Evolutionary conservation across 176 grass and related monocot genomes (phyloP).

Genomic region (Aechmea fasciata): DNA sequence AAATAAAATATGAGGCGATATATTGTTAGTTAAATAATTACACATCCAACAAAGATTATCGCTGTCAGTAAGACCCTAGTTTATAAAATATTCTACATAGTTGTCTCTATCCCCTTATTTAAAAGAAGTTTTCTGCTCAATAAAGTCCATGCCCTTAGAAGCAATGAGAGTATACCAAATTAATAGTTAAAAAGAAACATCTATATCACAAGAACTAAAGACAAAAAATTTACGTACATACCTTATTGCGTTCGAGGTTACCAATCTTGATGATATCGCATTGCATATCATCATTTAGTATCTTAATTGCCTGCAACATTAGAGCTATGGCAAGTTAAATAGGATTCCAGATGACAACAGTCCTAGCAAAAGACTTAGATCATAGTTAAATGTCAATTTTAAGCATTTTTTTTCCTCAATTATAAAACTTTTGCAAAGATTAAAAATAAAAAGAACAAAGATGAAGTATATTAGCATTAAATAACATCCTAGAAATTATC

Average conservation of each 20-base stretch:
- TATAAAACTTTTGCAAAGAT: too few species aligned
- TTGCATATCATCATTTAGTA: conserved; percentile 90
- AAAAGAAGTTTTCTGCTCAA: neutral
- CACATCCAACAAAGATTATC: too few species aligned
- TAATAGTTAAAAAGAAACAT: too few species aligned
- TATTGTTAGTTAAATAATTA: too few species aligned
- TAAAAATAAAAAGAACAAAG: conserved; percentile 1
- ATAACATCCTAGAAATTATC: neutral
- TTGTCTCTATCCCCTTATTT: neutral
- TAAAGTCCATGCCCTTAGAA: neutral
- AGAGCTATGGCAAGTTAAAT: neutral
- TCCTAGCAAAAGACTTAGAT: neutral
- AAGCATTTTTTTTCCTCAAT: neutral
- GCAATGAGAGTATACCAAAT: neutral
- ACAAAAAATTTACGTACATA: conserved; percentile 15
- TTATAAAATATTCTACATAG: neutral
- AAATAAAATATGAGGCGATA: too few species aligned
- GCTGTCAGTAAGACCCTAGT: too few species aligned
- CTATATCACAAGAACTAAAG: too few species aligned
- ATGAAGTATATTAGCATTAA: neutral
- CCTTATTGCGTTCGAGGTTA: conserved; percentile 76
- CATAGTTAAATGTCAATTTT: neutral
- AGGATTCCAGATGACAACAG: too few species aligned
- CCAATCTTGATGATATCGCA: conserved; percentile 97
- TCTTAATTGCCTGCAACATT: conserved; percentile 66